Base-by-base conservation (phyloP, 2,329 filamentous ascomycete genomes). In the Beauveria scarabaeidicola region DNA sequence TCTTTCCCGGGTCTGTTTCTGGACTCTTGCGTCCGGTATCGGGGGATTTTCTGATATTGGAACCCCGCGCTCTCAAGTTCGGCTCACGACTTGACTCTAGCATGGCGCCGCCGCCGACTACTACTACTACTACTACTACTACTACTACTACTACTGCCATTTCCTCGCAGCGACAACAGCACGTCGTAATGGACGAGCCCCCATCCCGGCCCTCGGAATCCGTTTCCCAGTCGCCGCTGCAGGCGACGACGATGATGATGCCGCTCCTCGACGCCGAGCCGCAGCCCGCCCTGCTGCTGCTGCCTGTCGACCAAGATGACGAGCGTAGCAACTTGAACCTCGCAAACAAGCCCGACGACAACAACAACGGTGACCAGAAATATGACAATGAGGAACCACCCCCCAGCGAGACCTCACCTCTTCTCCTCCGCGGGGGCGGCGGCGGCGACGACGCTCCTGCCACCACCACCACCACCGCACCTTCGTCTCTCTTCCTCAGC, bases 211-310 rank as follows among this genome's bases (percentile, higher is more conserved):
- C 41, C 29, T 67, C 69, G n/a, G 65, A 69, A 54, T 60, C 61
- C 25, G 65, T 78, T 9, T 75, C 75, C 1, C 70, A 70, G 27
- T 77, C 77, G 3, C 62, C 77, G 3, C 62, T 75, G 52, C 75
- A 36, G 5, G 32, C 73, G 15, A 72, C 72, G 0, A 67, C 67
- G 3, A 72, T 68, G 6, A 67, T 67, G 3, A 72, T 68, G 6
- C 69, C 73, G 23, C 68, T 74, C 21, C 68, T 79, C 10, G 75
- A 77, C 59, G 75, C 77, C 10, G 77, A 78, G 62, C 64, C 73
- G 3, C 73, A 75, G 61, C 69, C 72, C 57, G 69, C 74, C 52
- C 72, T 78, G 69, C 68, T 79, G 69, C 68, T 79, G 3, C 66
- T 71, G 32, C 63, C 41, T 48, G 56, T 38, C 57, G 52, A 38